phyloP scores from a whole-genome alignment of 2,329 filamentous ascomycete genomes.

The Colletotrichum sp. region DNA sequence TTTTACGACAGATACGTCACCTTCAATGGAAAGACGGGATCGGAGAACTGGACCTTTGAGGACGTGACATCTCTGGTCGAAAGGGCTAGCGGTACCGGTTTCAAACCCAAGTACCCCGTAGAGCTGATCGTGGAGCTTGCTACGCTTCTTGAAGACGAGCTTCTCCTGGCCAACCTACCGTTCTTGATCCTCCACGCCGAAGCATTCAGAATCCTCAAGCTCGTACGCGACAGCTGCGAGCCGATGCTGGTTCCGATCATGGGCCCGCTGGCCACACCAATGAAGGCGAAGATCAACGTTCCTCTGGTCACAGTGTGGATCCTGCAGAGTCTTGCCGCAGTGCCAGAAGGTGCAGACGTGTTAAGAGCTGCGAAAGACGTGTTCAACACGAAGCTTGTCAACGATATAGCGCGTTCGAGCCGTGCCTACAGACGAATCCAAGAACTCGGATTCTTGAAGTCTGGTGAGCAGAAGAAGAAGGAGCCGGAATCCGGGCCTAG shows the following conservation, averaged over 20 bases:
- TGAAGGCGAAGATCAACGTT: not conserved
- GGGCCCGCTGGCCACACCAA: not conserved
- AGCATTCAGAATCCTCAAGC: not conserved
- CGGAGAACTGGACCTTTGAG: not conserved
- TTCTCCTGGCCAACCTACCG: not conserved
- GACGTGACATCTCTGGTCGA: not conserved
- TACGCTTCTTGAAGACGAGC: not conserved
- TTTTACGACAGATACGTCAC: not conserved
- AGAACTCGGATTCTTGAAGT: not conserved
- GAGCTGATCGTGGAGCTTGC: not conserved
- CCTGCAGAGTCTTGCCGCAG: not conserved
- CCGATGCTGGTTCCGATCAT: not conserved
- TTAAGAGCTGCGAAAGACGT: not conserved
- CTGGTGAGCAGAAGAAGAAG: not conserved
- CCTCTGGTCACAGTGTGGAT: not conserved
- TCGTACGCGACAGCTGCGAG: not conserved
- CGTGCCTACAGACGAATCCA: not conserved
- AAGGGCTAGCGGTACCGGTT: not conserved
- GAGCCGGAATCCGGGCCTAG: not conserved
- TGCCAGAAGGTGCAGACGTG: not conserved
- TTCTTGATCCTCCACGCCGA: not conserved
- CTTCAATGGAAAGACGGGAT: not conserved
- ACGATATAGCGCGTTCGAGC: not conserved
- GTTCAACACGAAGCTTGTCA: not conserved
- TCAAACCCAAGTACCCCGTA: not conserved